Conservation (phyloP, 148 eudicot genomes). For the Silene latifolia region DNA sequence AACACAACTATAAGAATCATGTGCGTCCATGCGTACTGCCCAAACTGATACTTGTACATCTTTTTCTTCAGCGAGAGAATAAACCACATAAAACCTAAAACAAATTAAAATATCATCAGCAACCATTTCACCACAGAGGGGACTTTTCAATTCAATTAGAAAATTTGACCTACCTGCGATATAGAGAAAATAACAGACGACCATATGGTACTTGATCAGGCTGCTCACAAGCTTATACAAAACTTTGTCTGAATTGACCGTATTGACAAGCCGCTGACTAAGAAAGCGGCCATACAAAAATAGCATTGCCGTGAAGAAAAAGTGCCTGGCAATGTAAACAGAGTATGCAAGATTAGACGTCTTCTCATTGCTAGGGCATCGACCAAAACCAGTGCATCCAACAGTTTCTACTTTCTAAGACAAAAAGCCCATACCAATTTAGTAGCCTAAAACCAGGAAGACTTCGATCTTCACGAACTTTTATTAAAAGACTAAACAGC, state of each 20-base stretch:
- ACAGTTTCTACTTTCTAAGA: neutral
- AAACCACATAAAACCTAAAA: constrained; percentile 92
- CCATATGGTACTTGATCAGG: constrained; percentile 93
- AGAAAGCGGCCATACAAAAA: constrained; percentile 95
- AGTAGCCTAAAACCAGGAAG: constrained; percentile 78
- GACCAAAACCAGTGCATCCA: neutral
- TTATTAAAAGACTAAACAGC: constrained; percentile 61
- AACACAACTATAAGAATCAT: constrained; percentile 99
- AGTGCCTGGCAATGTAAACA: constrained; percentile 62
- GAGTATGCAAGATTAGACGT: neutral
- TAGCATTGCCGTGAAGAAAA: constrained; percentile 93
- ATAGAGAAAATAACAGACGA: constrained; percentile 84
- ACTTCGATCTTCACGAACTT: constrained; percentile 61
- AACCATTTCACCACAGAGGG: constrained; percentile 10
- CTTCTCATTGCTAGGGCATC: neutral
- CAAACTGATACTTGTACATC: constrained; percentile 99
- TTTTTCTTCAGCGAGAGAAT: constrained; percentile 91
- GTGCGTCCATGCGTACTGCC: constrained; percentile 98
- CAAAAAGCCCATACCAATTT: constrained; percentile 49
- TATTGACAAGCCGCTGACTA: constrained; percentile 83
- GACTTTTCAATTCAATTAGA: neutral
- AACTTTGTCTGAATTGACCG: constrained; percentile 76
- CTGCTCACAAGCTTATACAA: constrained; percentile 68
- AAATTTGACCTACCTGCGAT: constrained; percentile 62
- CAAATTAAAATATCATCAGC: constrained; percentile 21